Conservation (phyloP, 371 early-diverging fungal species). For the Fennellomyces sp. region DNA sequence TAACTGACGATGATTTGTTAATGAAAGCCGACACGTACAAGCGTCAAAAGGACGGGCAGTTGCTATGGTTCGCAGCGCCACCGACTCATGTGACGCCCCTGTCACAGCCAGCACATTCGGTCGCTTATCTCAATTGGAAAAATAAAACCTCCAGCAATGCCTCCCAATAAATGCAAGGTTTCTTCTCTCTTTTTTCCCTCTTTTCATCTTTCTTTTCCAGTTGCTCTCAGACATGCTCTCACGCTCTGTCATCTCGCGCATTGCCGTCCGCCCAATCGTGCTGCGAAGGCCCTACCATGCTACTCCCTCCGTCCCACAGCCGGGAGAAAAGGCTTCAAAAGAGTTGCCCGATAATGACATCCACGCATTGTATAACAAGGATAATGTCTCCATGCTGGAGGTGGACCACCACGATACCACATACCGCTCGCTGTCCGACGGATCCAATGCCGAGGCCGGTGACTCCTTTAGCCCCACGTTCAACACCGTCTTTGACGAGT, state of each 20-base stretch:
- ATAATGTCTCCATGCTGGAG: constrained; percentile 4
- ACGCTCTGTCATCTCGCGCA: not conserved
- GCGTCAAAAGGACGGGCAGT: constrained; percentile 32
- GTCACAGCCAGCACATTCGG: constrained; percentile 24
- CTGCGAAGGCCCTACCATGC: not conserved
- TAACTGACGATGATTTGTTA: not conserved
- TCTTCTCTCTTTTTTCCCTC: not conserved
- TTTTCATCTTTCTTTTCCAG: not conserved
- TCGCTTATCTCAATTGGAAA: constrained; percentile 36
- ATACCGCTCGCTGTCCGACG: constrained; percentile 17
- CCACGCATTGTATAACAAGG: constrained; percentile 18
- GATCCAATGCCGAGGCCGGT: not conserved
- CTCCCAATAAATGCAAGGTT: not conserved
- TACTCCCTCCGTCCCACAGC: not conserved
- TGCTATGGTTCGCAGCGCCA: constrained; percentile 49
- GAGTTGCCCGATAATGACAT: not conserved
- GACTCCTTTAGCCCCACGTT: constrained; percentile 26
- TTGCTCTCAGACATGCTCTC: not conserved
- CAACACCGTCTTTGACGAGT: constrained; percentile 36
- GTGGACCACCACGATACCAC: constrained; percentile 8
- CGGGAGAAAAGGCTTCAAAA: not conserved
- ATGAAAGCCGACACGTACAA: constrained; percentile 27
- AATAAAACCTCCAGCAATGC: not conserved
- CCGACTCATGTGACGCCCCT: constrained; percentile 31
- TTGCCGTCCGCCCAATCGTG: not conserved